phyloP scores from a whole-genome alignment of 805 yeast species.

The Metschnikowia bowlesiae region DNA sequence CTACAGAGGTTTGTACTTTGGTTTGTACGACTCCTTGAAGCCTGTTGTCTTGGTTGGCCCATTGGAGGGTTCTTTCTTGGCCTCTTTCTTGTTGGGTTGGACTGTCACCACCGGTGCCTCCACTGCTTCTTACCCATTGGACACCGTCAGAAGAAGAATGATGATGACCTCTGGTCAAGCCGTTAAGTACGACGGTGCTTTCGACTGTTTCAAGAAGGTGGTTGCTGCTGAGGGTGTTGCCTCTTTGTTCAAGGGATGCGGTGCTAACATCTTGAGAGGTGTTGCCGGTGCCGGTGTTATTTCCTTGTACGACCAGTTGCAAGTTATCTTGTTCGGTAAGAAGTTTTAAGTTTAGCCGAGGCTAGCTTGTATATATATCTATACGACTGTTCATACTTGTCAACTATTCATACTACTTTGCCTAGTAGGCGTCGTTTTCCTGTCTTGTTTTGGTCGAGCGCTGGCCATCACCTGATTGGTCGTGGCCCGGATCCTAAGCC shows the following conservation, averaged over 20 bases:
- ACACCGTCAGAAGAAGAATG: slow-evolving; percentile 99
- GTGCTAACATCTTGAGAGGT: slow-evolving; percentile 99
- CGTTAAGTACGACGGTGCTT: slow-evolving; percentile 92
- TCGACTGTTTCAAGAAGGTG: slow-evolving; percentile 87
- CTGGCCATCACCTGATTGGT: background rate
- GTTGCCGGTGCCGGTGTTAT: slow-evolving; percentile 99
- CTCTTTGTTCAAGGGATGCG: slow-evolving; percentile 97
- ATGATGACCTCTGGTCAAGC: slow-evolving; percentile 99
- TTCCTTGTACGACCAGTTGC: slow-evolving; percentile 96
- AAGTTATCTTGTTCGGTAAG: slow-evolving; percentile 92
- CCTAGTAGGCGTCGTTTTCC: too few relatives aligned
- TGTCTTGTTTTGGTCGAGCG: background rate
- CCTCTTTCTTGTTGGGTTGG: slow-evolving; percentile 97
- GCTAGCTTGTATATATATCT: slow-evolving; percentile 18
- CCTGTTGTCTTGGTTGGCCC: slow-evolving; percentile 93
- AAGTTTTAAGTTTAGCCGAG: slow-evolving; percentile 49
- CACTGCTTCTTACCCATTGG: slow-evolving; percentile 98
- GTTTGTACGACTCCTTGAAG: slow-evolving; percentile 94
- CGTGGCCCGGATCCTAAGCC: background rate
- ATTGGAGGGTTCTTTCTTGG: slow-evolving; percentile 89
- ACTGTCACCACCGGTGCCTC: slow-evolving; percentile 97
- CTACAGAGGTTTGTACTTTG: slow-evolving; percentile 99
- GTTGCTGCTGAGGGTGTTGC: slow-evolving; percentile 93
- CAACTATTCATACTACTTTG: background rate
- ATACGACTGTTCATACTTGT: slow-evolving; percentile 13